phyloP scores from a whole-genome alignment of 129 eudicot genomes.

The Sambucus nigra region DNA sequence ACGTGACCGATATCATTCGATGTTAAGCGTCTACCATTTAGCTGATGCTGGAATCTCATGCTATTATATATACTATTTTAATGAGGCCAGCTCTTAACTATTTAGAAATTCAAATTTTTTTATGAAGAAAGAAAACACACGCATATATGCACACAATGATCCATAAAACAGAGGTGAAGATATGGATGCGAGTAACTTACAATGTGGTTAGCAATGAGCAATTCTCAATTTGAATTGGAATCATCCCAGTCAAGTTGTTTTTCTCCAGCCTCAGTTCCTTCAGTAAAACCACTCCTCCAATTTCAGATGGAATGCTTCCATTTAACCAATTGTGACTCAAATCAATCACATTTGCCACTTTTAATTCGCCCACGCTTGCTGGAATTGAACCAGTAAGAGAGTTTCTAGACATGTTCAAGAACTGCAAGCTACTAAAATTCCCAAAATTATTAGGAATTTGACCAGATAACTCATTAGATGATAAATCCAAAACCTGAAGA shows the following conservation, averaged over 20 bases:
- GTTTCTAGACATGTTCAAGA: conserved; percentile 60
- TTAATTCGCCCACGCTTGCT: conserved; percentile 47
- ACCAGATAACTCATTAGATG: conserved; percentile 65
- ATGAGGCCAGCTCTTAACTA: too few species aligned
- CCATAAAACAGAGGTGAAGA: conserved; percentile 1
- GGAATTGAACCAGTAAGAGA: conserved; percentile 53
- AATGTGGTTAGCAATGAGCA: conserved; percentile 59
- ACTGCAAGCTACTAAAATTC: conserved; percentile 49
- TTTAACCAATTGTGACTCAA: conserved; percentile 56
- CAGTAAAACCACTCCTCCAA: conserved; percentile 48
- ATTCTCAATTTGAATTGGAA: conserved; percentile 54
- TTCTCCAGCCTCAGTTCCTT: conserved; percentile 47
- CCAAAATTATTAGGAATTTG: conserved; percentile 40
- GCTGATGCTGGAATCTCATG: too few species aligned
- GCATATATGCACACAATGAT: not conserved
- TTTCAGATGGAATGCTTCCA: conserved; percentile 66
- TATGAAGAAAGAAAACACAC: too few species aligned
- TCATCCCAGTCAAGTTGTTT: conserved; percentile 50
- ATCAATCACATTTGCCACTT: conserved; percentile 43
- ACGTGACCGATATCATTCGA: too few species aligned
- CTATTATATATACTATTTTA: too few species aligned
- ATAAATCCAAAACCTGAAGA: conserved; percentile 65
- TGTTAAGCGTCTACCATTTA: too few species aligned
- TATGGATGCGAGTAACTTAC: conserved; percentile 36
- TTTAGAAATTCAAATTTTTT: not conserved